Conservation (phyloP, 129 eudicot species). For the Escallonia herrerae region DNA sequence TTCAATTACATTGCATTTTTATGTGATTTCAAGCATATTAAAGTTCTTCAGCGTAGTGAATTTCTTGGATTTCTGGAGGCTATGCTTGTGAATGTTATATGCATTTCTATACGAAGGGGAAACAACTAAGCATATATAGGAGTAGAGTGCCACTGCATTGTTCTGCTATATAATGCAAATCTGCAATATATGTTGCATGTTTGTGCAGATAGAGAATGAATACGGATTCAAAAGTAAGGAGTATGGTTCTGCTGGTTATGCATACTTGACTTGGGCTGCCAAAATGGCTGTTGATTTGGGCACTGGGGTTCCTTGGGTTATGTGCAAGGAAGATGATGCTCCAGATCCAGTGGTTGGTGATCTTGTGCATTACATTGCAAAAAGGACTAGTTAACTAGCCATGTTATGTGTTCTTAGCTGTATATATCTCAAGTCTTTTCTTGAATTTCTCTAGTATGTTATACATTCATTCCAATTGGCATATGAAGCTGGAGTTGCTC, state of each 20-base stretch:
- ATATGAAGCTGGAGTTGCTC: too few relatives aligned
- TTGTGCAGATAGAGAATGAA: constrained; percentile 85
- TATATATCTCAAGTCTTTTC: too few relatives aligned
- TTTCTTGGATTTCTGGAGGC: not conserved
- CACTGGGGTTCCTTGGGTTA: constrained; percentile 97
- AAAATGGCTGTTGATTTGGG: constrained; percentile 73
- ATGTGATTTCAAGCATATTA: not conserved
- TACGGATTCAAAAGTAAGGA: constrained; percentile 60
- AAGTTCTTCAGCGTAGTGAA: not conserved
- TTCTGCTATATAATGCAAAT: not conserved
- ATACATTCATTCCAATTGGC: too few relatives aligned
- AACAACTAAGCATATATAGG: too few relatives aligned
- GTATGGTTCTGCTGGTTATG: constrained; percentile 64
- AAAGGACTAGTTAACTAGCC: too few relatives aligned
- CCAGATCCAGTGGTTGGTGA: constrained; percentile 83
- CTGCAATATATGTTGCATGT: not conserved
- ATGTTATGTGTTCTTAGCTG: too few relatives aligned
- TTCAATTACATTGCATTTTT: not conserved
- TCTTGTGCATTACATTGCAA: not conserved
- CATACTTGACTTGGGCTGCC: constrained; percentile 91
- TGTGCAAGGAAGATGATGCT: constrained; percentile 98
- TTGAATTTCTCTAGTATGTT: too few relatives aligned
- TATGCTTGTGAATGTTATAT: not conserved
- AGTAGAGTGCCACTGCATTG: not conserved
- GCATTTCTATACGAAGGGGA: not conserved